phyloP scores from a whole-genome alignment of 1,284 basidiomycete genomes.

The Cutaneotrichosporon arboriforme region DNA sequence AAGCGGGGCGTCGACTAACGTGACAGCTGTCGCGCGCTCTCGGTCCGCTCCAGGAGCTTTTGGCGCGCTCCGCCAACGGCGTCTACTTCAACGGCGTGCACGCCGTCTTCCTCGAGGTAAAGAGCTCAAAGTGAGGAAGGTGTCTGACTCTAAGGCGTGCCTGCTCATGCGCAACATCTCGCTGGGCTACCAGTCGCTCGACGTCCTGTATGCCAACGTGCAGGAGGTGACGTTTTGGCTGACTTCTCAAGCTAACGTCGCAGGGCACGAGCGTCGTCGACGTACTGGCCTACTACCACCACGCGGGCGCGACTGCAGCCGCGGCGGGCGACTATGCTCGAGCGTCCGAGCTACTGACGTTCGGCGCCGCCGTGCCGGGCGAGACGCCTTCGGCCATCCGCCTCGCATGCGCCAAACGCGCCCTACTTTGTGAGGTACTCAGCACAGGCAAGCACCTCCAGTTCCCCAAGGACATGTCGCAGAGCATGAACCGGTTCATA shows the following conservation, averaged over 20 bases:
- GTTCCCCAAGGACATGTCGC: conserved; percentile 32
- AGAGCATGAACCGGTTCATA: conserved; percentile 21
- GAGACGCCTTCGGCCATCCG: conserved; percentile 36
- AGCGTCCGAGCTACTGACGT: conserved; percentile 30
- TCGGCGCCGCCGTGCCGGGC: conserved; percentile 32
- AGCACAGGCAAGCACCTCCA: conserved; percentile 25
- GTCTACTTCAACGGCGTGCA: conserved; percentile 28
- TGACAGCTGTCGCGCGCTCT: conserved; percentile 8
- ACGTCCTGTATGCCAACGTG: conserved; percentile 20
- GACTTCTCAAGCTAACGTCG: background rate
- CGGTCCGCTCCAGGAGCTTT: conserved; percentile 19
- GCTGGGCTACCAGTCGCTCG: background rate
- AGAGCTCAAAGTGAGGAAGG: conserved; percentile 16
- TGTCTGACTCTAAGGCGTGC: conserved; percentile 14
- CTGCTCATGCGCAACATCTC: conserved; percentile 9
- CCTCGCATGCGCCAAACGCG: conserved; percentile 36
- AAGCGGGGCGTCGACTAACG: no score
- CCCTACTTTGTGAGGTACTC: conserved; percentile 39
- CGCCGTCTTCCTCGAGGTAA: conserved; percentile 38
- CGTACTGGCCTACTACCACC: conserved; percentile 41
- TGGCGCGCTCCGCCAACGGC: conserved; percentile 1
- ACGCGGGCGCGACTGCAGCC: conserved; percentile 35
- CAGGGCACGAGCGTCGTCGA: conserved; percentile 31
- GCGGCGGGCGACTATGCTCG: conserved; percentile 21
- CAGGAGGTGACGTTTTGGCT: conserved; percentile 19